These are phyloP conservation scores for Claviceps arundinis DNA, from an alignment of 2,329 filamentous ascomycete species.

Conservation along the genomic window DNA sequence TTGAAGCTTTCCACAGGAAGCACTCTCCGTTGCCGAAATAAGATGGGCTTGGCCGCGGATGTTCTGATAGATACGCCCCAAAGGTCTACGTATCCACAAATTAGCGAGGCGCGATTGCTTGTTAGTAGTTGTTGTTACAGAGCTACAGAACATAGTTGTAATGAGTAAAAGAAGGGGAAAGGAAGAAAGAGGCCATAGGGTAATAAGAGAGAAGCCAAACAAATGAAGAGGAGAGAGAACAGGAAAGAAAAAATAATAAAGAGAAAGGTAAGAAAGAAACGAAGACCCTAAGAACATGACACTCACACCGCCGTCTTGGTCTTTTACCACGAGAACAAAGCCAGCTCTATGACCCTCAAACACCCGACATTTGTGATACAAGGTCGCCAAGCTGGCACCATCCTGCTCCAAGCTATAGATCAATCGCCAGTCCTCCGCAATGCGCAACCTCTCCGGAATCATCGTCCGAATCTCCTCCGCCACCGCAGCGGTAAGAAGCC, in stretches of 20 bases:
- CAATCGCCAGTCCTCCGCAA: conserved; percentile 76
- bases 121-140: background rate
- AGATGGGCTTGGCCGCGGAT: conserved; percentile 64
- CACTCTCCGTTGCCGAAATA: conserved; percentile 97
- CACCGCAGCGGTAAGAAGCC: conserved; percentile 56
- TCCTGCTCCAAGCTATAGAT: conserved; percentile 86
- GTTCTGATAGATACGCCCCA: conserved; percentile 85
- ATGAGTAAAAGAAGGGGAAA: background rate
- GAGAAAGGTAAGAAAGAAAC: background rate
- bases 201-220: background rate
- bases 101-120: background rate
- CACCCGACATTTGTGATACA: conserved; percentile 67
- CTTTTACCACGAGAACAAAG: conserved; percentile 78
- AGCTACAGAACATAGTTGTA: background rate
- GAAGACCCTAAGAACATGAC: too few relatives aligned
- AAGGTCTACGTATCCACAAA: conserved; percentile 45
- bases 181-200: background rate
- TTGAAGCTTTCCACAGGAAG: conserved; percentile 54
- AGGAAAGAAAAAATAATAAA: background rate
- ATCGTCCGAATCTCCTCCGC: conserved; percentile 90
- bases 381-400: conserved; percentile 71
- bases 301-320: conserved; percentile 60
- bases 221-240: background rate
- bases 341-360: conserved; percentile 61
- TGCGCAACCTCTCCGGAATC: conserved; percentile 72